phyloP scores from a whole-genome alignment of 192 early-diverging fungal genomes.

The Umbelopsis isabellina region DNA sequence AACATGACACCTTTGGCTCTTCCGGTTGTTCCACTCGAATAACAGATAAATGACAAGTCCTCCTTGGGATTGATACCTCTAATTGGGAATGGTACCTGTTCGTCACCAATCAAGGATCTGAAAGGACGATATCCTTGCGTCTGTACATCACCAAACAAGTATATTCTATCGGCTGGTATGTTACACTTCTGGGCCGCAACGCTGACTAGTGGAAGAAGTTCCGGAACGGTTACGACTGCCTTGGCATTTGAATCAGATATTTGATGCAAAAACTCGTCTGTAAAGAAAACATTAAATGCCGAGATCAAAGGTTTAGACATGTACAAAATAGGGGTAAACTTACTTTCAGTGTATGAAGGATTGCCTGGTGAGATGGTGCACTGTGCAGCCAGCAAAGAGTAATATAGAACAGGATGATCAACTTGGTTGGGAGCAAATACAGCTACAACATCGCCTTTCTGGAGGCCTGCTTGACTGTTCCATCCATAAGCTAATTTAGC shows the following conservation, averaged over 20 bases:
- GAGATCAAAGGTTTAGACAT: neutral
- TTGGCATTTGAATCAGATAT: conserved; percentile 70
- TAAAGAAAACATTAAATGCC: neutral
- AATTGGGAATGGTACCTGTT: conserved; percentile 4
- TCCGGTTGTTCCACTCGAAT: conserved; percentile 40
- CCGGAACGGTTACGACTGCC: conserved; percentile 60
- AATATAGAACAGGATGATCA: conserved; percentile 63
- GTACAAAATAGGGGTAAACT: conserved; percentile 35
- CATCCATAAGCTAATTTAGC: conserved; percentile 53
- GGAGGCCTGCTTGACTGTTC: conserved; percentile 51
- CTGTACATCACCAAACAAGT: conserved; percentile 35
- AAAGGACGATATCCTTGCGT: conserved; percentile 29
- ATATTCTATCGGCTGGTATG: conserved; percentile 19
- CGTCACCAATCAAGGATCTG: conserved; percentile 9
- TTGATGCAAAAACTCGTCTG: conserved; percentile 66
- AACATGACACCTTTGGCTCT: conserved; percentile 39
- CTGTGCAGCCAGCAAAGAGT: conserved; percentile 60
- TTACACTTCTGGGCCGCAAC: conserved; percentile 21
- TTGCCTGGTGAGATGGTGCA: conserved; percentile 79
- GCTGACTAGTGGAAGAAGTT: conserved; percentile 27
- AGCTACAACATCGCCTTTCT: conserved; percentile 71
- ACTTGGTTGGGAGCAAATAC: conserved; percentile 75
- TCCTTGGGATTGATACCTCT: conserved; percentile 23
- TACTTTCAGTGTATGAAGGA: conserved; percentile 78
- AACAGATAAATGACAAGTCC: conserved; percentile 39